A percentile compares a stretch with the other conserved stretches of the same genome.
These are phyloP conservation scores for Trypanosoma scelopori DNA, from an alignment of 208 protist species.

Conservation along the genomic window DNA sequence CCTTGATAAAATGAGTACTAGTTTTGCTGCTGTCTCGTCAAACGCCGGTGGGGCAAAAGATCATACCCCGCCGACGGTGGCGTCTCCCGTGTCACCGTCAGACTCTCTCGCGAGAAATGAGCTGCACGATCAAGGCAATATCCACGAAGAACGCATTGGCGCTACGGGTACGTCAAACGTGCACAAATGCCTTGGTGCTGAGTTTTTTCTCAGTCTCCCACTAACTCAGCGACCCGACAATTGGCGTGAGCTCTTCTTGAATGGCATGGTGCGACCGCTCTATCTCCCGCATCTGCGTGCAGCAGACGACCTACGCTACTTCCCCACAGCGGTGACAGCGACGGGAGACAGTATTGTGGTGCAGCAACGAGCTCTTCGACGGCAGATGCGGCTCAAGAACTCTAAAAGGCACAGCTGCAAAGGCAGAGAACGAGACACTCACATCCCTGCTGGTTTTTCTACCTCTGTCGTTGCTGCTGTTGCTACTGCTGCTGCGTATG, in stretches of 20 bases:
- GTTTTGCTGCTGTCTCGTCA: too few relatives aligned
- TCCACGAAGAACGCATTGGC: not conserved
- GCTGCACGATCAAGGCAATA: too few relatives aligned
- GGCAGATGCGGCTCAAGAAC: slow-evolving; percentile 12
- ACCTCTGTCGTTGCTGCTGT: not conserved
- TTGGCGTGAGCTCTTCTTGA: slow-evolving; percentile 70
- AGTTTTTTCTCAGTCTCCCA: slow-evolving; percentile 13
- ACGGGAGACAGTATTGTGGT: slow-evolving; percentile 68
- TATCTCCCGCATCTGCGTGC: slow-evolving; percentile 73
- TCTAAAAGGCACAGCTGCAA: not conserved
- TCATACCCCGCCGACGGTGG: too few relatives aligned
- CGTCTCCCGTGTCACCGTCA: too few relatives aligned
- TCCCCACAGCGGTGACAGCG: slow-evolving; percentile 78
- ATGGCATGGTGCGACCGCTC: slow-evolving; percentile 39
- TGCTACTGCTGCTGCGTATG: too few relatives aligned
- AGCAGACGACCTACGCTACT: slow-evolving; percentile 84
- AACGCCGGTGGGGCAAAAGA: too few relatives aligned
- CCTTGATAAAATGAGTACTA: not conserved
- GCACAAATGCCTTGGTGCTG: slow-evolving; percentile 5
- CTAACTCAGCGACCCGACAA: slow-evolving; percentile 43
- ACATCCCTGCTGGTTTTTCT: not conserved
- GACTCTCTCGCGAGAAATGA: too few relatives aligned
- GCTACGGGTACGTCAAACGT: not conserved
- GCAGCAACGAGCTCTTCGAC: slow-evolving; percentile 54
- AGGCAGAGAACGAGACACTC: not conserved